A percentile compares a stretch with the other conserved stretches of the same genome.
Evolutionary conservation across 306 rosid genomes (phyloP).

Genomic region (Corylus avellana): DNA sequence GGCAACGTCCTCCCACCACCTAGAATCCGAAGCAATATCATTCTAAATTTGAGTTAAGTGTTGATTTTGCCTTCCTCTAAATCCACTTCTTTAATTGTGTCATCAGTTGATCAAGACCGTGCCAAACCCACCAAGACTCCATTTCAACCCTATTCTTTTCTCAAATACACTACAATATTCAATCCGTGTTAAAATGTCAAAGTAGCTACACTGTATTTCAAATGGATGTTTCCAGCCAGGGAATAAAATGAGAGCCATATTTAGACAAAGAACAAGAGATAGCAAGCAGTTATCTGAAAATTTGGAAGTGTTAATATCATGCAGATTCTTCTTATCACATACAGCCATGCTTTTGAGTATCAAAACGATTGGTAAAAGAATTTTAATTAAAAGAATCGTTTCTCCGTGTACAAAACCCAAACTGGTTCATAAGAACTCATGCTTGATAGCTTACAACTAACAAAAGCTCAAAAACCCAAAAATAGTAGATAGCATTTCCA

Average conservation of each 20-base stretch:
- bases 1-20: background rate
- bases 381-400: constrained; percentile 32
- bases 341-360: constrained; percentile 23
- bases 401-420: constrained; percentile 51
- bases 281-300: constrained; percentile 15
- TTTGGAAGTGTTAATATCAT: background rate
- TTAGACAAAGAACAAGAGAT: constrained; percentile 18
- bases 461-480: constrained; percentile 23
- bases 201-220: background rate
- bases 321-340: constrained; percentile 12
- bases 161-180: background rate
- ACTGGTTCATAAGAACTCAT: constrained; percentile 35
- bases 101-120: background rate
- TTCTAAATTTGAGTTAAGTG: background rate
- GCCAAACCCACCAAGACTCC: background rate
- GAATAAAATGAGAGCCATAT: constrained; percentile 16
- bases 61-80: background rate
- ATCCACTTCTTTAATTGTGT: background rate
- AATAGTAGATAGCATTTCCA: constrained; percentile 34
- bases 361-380: constrained; percentile 29
- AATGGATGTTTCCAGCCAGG: background rate
- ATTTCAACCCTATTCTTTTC: background rate
- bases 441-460: constrained; percentile 36
- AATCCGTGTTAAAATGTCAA: background rate
- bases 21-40: background rate